These are phyloP conservation scores for Lactarius hengduanensis DNA, from an alignment of 768 basidiomycete species.

Conservation along the genomic window DNA sequence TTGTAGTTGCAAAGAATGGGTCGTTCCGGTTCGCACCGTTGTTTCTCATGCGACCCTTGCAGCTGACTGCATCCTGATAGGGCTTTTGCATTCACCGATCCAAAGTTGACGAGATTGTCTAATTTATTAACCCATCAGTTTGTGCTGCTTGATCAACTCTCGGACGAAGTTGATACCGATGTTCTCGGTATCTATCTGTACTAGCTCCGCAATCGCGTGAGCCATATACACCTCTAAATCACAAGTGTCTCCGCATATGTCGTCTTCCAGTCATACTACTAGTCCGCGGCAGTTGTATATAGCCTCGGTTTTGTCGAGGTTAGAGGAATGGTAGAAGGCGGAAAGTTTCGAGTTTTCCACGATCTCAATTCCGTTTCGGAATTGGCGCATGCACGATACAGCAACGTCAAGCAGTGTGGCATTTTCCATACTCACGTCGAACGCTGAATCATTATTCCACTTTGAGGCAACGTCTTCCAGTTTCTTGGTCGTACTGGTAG, in stretches of 20 bases:
- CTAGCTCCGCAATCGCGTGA: background rate
- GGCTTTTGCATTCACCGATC: conserved; percentile 55
- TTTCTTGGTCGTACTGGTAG: background rate
- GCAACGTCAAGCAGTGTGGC: too few relatives aligned
- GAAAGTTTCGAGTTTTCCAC: background rate
- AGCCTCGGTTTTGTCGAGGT: background rate
- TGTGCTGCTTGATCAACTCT: conserved; percentile 15
- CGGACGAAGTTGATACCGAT: conserved; percentile 9
- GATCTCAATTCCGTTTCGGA: background rate
- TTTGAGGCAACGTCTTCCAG: background rate
- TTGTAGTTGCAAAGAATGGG: conserved; percentile 92
- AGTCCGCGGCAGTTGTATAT: background rate
- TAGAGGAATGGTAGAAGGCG: background rate
- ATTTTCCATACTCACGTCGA: background rate
- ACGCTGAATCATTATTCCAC: background rate
- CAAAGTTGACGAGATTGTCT: conserved; percentile 53
- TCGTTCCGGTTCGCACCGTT: conserved; percentile 67
- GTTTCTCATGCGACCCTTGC: background rate
- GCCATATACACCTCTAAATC: conserved; percentile 9
- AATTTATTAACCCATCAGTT: conserved; percentile 2
- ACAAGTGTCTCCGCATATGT: background rate
- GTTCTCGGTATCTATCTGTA: conserved; percentile 2
- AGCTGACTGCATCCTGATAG: conserved; percentile 32
- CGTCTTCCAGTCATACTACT: background rate
- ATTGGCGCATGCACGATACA: too few relatives aligned